A percentile compares a stretch with the other conserved stretches of the same genome.
phyloP scores from a whole-genome alignment of 352 stramenopile genomes.

The Pythium diclinum region DNA sequence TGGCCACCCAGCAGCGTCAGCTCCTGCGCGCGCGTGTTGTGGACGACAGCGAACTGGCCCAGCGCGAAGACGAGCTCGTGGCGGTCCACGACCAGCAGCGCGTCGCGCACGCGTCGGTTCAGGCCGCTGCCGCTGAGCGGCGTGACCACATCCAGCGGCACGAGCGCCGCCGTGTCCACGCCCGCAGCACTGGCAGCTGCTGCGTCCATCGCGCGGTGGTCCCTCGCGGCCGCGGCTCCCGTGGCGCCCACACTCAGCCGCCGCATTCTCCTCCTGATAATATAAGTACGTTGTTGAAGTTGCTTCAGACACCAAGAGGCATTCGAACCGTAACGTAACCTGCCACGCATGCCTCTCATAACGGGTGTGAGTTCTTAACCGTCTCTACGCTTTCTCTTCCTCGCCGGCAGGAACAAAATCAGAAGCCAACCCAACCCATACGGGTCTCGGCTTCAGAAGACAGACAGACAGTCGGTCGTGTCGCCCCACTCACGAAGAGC shows the following conservation, averaged over 20 bases:
- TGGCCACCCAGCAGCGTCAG: slow-evolving; percentile 45
- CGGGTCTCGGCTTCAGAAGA: too few relatives aligned
- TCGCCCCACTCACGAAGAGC: not conserved
- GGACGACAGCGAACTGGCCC: slow-evolving; percentile 63
- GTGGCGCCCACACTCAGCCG: slow-evolving; percentile 6
- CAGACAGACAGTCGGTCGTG: too few relatives aligned
- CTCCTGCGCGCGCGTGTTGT: slow-evolving; percentile 64
- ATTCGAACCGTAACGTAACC: not conserved
- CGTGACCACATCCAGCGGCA: slow-evolving; percentile 24
- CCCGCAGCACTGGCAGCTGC: not conserved
- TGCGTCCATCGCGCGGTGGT: not conserved
- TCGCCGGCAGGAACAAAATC: not conserved
- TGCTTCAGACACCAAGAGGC: not conserved
- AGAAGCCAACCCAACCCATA: not conserved
- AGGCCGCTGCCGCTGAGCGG: slow-evolving; percentile 50
- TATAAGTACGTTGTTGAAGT: slow-evolving; percentile 21
- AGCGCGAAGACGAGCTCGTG: slow-evolving; percentile 61
- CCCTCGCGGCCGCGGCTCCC: not conserved
- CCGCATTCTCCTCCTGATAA: slow-evolving; percentile 1
- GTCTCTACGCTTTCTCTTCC: not conserved
- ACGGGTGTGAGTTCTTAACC: not conserved
- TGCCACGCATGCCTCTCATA: not conserved
- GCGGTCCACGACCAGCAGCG: slow-evolving; percentile 50
- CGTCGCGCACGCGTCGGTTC: slow-evolving; percentile 47
- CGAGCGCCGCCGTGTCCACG: slow-evolving; percentile 16